Base-by-base conservation (phyloP, 306 rosid species). In the Purshia tridentata region DNA sequence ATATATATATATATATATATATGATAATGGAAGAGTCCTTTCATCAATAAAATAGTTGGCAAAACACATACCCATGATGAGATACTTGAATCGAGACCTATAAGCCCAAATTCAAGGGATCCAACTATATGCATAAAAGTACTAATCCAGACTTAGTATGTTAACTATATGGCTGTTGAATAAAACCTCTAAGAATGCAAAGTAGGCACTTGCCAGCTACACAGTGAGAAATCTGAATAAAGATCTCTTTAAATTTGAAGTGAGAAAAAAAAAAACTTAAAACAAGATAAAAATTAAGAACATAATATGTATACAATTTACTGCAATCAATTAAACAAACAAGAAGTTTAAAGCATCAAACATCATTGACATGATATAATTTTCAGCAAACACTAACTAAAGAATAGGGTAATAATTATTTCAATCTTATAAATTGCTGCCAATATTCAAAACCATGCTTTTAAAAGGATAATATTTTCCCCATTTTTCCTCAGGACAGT, bases 71-170 rank as follows among this genome's bases (percentile, higher is more conserved):
- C 99, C 99, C 91, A 97, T 16, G 99, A 91, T 75, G 98, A 90
- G 79, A 95, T 91, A 78, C 79, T 87, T 11, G 97, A 80, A 82
- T 95, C 99, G 76, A 95, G 82, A 78, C 99, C 99, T 83, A 91
- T 95, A 39, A 95, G 97, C 66, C 99, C 99, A 57, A 98, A 91
- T 86, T 91, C 99, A 75, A 95, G 97, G 78, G 99, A 95, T 60
- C 96, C 90, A 80, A 90, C 97, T 50, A 95, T 72, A 79, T 91
- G 99, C 86, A 83, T 84, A 69, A 95, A 95, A 67, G 99, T 95
- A 84, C 75, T 90, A 57, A 72, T 87, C 99, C 74, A 91, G 73
- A 85, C 90, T 95, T 84, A 91, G 77, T 77, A 91, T 80, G 81
- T 85, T 86, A 74, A 84, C 81, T 56, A 95, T 80, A 78, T 95